Conservation (phyloP, 202 grass and related monocot species). For the Schoenoplectus tabernaemontani region DNA sequence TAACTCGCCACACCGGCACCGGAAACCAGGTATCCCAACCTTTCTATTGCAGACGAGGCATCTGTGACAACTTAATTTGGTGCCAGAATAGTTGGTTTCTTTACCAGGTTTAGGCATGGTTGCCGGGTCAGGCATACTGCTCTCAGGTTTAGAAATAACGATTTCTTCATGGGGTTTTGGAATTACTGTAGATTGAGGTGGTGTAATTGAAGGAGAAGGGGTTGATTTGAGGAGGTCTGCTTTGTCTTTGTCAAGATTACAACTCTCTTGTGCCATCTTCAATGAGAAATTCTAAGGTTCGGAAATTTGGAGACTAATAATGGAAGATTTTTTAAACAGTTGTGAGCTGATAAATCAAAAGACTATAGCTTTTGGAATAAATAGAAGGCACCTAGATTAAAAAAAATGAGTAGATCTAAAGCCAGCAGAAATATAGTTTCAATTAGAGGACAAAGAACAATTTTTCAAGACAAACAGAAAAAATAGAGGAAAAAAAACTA, state of each 20-base stretch:
- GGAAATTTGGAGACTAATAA: neutral
- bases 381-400: neutral
- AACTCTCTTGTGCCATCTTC: slow-evolving; percentile 71
- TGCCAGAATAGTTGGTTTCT: slow-evolving; percentile 16
- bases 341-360: neutral
- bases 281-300: neutral
- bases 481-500: neutral
- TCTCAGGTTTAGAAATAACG: slow-evolving; percentile 18
- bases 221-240: slow-evolving; percentile 67
- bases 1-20: slow-evolving; percentile 52
- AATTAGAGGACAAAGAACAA: neutral
- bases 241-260: slow-evolving; percentile 65
- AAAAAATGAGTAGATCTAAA: neutral
- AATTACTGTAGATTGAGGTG: slow-evolving; percentile 33
- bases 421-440: slow-evolving; percentile 1
- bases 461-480: slow-evolving; percentile 9
- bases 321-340: slow-evolving; percentile 1
- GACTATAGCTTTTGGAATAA: neutral
- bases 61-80: slow-evolving; percentile 34
- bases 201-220: slow-evolving; percentile 35
- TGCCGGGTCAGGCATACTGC: slow-evolving; percentile 26
- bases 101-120: slow-evolving; percentile 13
- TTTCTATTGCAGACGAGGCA: slow-evolving; percentile 51
- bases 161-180: slow-evolving; percentile 12
- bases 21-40: slow-evolving; percentile 47